phyloP scores from a whole-genome alignment of 169 alveolate species.

The Plasmodium yoelii region DNA sequence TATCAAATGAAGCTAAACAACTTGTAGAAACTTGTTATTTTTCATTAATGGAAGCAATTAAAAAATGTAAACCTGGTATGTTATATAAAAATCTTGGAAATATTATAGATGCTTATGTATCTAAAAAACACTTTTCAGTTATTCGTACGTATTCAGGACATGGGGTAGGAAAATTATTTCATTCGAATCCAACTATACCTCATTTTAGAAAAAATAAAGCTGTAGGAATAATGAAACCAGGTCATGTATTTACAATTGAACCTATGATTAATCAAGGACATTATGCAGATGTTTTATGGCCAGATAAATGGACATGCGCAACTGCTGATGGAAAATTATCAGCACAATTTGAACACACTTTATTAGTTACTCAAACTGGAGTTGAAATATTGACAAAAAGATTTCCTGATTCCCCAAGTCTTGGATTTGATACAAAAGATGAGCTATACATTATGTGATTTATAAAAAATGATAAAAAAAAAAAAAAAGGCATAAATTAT shows the following conservation, averaged over 20 bases:
- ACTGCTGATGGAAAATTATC: conserved; percentile 94
- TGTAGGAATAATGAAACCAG: conserved; percentile 95
- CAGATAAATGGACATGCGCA: conserved; percentile 99
- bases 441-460: conserved; percentile 16
- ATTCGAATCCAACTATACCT: conserved; percentile 96
- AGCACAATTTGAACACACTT: conserved; percentile 99
- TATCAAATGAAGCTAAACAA: conserved; percentile 87
- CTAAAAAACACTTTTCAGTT: conserved; percentile 86
- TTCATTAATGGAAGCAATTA: conserved; percentile 90
- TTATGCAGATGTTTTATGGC: conserved; percentile 95
- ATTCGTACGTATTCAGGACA: conserved; percentile 98
- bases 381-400: conserved; percentile 96
- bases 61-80: conserved; percentile 96
- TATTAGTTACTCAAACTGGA: conserved; percentile 95
- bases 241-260: conserved; percentile 99
- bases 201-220: conserved; percentile 99
- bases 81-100: conserved; percentile 98
- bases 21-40: conserved; percentile 93
- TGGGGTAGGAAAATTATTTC: conserved; percentile 98
- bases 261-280: conserved; percentile 99
- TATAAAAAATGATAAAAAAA: background rate
- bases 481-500: background rate
- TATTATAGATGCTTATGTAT: conserved; percentile 89
- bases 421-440: conserved; percentile 85
- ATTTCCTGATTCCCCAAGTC: conserved; percentile 93